Percentiles rank a stretch among this genome's conserved stretches.
These are phyloP conservation scores for Metschnikowia peoriensis DNA, from an alignment of 805 yeast genomes.

Conservation along the genomic window DNA sequence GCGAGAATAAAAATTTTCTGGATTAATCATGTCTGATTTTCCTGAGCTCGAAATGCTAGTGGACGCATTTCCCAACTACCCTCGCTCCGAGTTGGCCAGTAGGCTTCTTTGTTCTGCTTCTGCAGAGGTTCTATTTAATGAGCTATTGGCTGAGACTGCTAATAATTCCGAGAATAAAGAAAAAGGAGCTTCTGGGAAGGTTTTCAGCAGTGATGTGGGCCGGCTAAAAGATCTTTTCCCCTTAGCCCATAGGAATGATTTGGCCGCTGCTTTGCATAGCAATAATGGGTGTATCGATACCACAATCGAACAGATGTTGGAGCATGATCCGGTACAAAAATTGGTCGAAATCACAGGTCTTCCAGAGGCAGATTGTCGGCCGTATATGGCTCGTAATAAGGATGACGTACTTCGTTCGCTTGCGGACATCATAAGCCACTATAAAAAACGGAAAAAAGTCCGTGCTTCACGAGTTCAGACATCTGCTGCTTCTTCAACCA, in stretches of 20 bases:
- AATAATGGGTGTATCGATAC: conserved; percentile 30
- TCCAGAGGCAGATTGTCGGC: neutral
- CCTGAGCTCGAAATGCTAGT: conserved; percentile 22
- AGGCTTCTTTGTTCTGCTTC: conserved; percentile 24
- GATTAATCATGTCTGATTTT: conserved; percentile 3
- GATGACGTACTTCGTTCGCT: conserved; percentile 32
- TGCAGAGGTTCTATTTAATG: conserved; percentile 25
- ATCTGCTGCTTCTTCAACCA: neutral
- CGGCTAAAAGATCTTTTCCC: conserved; percentile 48
- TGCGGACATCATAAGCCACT: conserved; percentile 30
- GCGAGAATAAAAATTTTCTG: neutral
- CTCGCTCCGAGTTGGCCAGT: conserved; percentile 27
- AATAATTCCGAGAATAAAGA: neutral
- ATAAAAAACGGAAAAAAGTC: conserved; percentile 10
- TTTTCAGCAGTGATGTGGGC: conserved; percentile 17
- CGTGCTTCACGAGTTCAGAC: conserved; percentile 12
- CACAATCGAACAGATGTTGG: conserved; percentile 21
- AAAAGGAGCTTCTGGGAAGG: neutral
- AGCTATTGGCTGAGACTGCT: conserved; percentile 19
- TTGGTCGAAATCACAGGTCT: conserved; percentile 6
- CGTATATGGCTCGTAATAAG: conserved; percentile 26
- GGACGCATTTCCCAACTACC: conserved; percentile 27
- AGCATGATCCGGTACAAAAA: conserved; percentile 4
- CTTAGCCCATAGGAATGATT: conserved; percentile 25
- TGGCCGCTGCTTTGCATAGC: conserved; percentile 29